Conservation (phyloP, 2,329 filamentous ascomycete genomes). For the Neofusicoccum sp. region DNA sequence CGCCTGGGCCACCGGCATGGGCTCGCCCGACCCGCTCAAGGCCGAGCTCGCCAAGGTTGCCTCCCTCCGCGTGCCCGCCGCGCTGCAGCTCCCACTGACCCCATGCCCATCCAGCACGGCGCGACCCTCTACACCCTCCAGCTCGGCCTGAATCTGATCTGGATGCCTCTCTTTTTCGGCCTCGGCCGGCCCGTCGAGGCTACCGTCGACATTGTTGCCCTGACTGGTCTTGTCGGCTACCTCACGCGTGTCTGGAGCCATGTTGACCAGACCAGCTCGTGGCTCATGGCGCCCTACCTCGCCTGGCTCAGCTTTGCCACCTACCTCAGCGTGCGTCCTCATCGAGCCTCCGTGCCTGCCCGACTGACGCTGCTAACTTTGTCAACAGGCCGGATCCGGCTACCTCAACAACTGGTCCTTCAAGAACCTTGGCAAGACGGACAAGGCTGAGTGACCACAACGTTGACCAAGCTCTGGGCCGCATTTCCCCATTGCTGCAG, state of each 20-base stretch:
- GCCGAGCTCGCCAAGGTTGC: constrained; percentile 59
- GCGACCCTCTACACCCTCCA: constrained; percentile 85
- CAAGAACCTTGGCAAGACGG: constrained; percentile 19
- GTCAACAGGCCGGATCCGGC: constrained; percentile 36
- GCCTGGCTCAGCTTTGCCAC: constrained; percentile 87
- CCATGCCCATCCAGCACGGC: constrained; percentile 49
- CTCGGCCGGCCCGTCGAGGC: constrained; percentile 72
- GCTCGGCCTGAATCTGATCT: constrained; percentile 80
- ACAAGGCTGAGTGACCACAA: constrained; percentile 2
- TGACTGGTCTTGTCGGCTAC: constrained; percentile 73
- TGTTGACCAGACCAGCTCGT: constrained; percentile 72
- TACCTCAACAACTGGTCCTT: constrained; percentile 47
- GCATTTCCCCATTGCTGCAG: too few species aligned
- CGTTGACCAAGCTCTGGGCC: neutral
- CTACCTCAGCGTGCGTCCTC: constrained; percentile 66
- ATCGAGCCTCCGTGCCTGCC: neutral
- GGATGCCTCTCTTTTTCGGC: constrained; percentile 94
- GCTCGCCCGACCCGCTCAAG: constrained; percentile 52
- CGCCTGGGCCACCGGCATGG: constrained; percentile 66
- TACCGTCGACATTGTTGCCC: constrained; percentile 71
- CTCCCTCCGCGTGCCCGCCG: neutral
- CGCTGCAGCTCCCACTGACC: neutral
- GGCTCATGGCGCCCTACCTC: constrained; percentile 78
- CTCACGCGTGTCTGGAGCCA: constrained; percentile 75
- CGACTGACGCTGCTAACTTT: neutral